Percentiles rank a stretch among this genome's conserved stretches.
Conservation (phyloP, 495 filamentous ascomycete species). For the Lichenothelia convexa region DNA sequence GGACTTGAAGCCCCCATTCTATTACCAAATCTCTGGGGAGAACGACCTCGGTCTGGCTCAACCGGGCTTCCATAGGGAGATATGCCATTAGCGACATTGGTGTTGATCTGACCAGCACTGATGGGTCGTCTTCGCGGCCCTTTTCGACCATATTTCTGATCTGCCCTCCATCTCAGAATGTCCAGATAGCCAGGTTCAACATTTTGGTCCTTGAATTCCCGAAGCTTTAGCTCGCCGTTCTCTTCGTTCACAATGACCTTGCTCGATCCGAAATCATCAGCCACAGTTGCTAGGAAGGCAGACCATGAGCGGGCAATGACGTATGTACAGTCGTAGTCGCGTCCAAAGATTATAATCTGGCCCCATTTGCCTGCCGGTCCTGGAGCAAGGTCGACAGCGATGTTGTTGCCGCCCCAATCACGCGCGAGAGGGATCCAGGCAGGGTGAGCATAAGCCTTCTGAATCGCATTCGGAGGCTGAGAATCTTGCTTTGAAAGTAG, state of each 20-base stretch:
- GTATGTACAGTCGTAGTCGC: slow-evolving; percentile 97
- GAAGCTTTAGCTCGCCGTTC: slow-evolving; percentile 71
- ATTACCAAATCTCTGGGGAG: slow-evolving; percentile 18
- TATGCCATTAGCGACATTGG: slow-evolving; percentile 14
- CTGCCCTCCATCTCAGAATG: slow-evolving; percentile 81
- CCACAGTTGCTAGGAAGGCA: slow-evolving; percentile 65
- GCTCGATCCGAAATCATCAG: slow-evolving; percentile 74
- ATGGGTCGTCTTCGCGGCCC: slow-evolving; percentile 11
- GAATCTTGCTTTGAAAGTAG: slow-evolving; percentile 72
- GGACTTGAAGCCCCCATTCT: slow-evolving; percentile 14
- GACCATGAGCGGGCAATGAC: slow-evolving; percentile 89
- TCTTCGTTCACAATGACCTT: slow-evolving; percentile 87
- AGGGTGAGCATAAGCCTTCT: slow-evolving; percentile 85
- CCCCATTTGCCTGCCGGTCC: slow-evolving; percentile 85
- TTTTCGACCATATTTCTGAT: slow-evolving; percentile 74
- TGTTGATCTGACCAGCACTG: slow-evolving; percentile 15
- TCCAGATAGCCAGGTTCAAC: slow-evolving; percentile 92
- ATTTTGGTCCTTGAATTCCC: slow-evolving; percentile 69
- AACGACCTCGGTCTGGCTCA: slow-evolving; percentile 20
- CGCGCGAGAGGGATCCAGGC: slow-evolving; percentile 91
- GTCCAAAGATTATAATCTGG: slow-evolving; percentile 88
- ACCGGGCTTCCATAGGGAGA: slow-evolving; percentile 21
- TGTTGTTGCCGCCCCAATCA: slow-evolving; percentile 96
- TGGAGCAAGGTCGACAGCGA: slow-evolving; percentile 85
- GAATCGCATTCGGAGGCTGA: slow-evolving; percentile 68